These are phyloP conservation scores for Cryptococcus deneoformans DNA, from an alignment of 1,284 basidiomycete species.

Conservation along the genomic window DNA sequence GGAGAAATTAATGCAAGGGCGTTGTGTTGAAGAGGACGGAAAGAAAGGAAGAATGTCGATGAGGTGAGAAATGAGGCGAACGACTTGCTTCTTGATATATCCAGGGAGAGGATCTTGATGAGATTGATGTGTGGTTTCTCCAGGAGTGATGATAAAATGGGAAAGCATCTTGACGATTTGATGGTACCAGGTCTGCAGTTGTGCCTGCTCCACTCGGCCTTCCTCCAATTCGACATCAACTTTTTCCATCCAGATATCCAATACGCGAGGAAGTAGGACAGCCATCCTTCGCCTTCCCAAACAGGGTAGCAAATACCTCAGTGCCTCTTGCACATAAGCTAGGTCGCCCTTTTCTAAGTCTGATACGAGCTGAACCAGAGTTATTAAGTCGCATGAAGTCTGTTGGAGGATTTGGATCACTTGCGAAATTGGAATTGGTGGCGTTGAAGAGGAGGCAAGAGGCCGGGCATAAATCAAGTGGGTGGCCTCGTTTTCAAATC, in stretches of 20 bases:
- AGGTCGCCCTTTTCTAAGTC: too few species aligned
- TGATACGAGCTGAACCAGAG: too few species aligned
- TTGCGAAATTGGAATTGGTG: too few species aligned
- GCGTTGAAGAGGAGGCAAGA: too few species aligned
- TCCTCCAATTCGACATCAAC: background rate
- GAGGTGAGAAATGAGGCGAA: conserved; percentile 2
- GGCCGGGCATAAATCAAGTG: too few species aligned
- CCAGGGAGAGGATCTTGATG: conserved; percentile 3
- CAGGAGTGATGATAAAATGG: background rate
- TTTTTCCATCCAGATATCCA: conserved; percentile 3
- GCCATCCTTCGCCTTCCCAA: conserved; percentile 6
- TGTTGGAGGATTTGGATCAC: too few species aligned
- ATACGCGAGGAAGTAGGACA: conserved; percentile 2
- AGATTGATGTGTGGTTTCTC: background rate
- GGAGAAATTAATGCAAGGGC: background rate
- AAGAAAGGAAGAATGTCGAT: conserved; percentile 2
- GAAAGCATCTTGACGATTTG: background rate
- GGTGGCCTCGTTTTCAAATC: too few species aligned
- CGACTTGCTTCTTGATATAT: conserved; percentile 1
- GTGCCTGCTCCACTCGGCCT: background rate
- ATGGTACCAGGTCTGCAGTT: background rate
- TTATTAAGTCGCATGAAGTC: too few species aligned
- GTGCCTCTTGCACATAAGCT: too few species aligned
- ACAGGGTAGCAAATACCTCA: conserved; percentile 3
- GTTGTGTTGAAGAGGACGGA: conserved; percentile 10